A percentile compares a stretch with the other conserved stretches of the same genome.
phyloP scores from a whole-genome alignment of 2,329 filamentous ascomycete genomes.

The Aureobasidium subglaciale region DNA sequence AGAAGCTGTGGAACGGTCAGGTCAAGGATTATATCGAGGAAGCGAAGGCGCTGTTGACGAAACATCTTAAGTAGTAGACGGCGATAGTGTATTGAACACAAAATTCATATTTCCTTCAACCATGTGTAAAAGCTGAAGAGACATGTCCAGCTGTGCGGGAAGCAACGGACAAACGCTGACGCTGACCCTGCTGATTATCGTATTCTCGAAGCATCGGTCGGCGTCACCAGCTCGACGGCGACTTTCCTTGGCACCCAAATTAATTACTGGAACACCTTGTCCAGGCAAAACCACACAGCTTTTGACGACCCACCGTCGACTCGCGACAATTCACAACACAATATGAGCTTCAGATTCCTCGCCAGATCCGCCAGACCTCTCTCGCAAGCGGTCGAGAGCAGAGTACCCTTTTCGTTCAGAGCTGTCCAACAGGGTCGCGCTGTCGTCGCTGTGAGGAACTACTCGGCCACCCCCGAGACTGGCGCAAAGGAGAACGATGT shows the following conservation, averaged over 20 bases:
- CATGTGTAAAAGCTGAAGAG: neutral
- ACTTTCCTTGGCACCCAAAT: slow-evolving; percentile 6
- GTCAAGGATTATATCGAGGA: slow-evolving; percentile 15
- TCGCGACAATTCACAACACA: neutral
- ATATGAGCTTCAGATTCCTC: slow-evolving; percentile 13
- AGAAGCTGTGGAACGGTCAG: slow-evolving; percentile 15
- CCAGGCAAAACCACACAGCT: too few relatives aligned
- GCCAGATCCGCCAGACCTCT: slow-evolving; percentile 12
- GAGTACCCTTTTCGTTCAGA: slow-evolving; percentile 26
- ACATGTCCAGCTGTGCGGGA: neutral
- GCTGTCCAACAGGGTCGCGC: slow-evolving; percentile 29
- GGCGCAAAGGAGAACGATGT: slow-evolving; percentile 32
- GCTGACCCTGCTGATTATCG: neutral
- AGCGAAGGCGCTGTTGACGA: slow-evolving; percentile 10
- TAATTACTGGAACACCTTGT: too few relatives aligned
- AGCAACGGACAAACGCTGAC: neutral
- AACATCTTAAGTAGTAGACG: neutral
- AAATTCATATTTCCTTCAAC: too few relatives aligned
- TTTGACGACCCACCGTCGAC: neutral
- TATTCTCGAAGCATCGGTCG: neutral
- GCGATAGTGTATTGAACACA: neutral
- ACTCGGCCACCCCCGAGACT: slow-evolving; percentile 38
- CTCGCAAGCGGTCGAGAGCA: slow-evolving; percentile 14
- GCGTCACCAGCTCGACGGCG: slow-evolving; percentile 5
- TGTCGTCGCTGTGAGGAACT: slow-evolving; percentile 35